These are phyloP conservation scores for Rhipidocladum racemiflorum DNA, from an alignment of 176 grass and related monocot species.

Conservation along the genomic window DNA sequence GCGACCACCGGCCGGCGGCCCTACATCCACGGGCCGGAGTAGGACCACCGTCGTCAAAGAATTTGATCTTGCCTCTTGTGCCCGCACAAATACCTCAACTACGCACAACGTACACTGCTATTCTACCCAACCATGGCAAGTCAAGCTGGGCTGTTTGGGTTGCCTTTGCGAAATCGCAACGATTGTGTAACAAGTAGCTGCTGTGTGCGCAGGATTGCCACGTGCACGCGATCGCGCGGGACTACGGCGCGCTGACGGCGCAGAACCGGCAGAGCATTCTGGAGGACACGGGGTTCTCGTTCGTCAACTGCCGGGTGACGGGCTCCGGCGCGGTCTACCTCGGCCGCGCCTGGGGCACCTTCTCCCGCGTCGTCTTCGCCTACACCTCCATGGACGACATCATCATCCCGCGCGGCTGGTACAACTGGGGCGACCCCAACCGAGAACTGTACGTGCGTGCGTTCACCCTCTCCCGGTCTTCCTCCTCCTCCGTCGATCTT, in stretches of 20 bases:
- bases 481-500: too few relatives aligned
- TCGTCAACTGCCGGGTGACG: slow-evolving; percentile 84
- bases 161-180: too few relatives aligned
- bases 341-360: slow-evolving; percentile 83
- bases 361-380: slow-evolving; percentile 91
- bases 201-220: slow-evolving; percentile 56
- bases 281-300: slow-evolving; percentile 93
- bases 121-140: too few relatives aligned
- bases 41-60: background rate
- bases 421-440: slow-evolving; percentile 89
- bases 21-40: slow-evolving; percentile 11
- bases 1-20: background rate
- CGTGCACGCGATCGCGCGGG: slow-evolving; percentile 75
- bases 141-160: too few relatives aligned
- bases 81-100: too few relatives aligned
- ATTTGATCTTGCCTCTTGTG: background rate
- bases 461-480: too few relatives aligned
- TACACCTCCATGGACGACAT: slow-evolving; percentile 99
- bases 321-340: slow-evolving; percentile 87
- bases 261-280: slow-evolving; percentile 78
- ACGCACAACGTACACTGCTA: too few relatives aligned
- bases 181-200: too few relatives aligned
- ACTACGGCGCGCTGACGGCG: slow-evolving; percentile 83
- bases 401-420: slow-evolving; percentile 79
- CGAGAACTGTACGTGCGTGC: slow-evolving; percentile 61